Conservation (phyloP, 106 monocot species). For the Acorus calamus region DNA sequence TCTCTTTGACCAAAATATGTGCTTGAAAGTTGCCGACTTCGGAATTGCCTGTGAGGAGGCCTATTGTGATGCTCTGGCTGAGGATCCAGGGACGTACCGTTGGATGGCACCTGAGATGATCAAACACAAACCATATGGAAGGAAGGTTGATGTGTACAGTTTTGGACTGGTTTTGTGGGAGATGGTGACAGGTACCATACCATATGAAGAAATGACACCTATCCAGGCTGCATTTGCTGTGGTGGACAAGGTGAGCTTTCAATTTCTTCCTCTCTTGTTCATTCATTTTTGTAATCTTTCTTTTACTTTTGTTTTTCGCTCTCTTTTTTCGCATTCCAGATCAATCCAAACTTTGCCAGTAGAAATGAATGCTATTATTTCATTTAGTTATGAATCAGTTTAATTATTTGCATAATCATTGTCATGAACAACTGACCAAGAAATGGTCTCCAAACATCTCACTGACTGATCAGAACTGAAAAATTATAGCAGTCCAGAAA, state of each 20-base stretch:
- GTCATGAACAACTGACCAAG: no score
- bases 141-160: slow-evolving; percentile 67
- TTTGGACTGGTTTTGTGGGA: slow-evolving; percentile 65
- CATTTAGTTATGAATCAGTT: no score
- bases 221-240: slow-evolving; percentile 89
- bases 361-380: no score
- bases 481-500: no score
- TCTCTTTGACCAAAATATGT: slow-evolving; percentile 37
- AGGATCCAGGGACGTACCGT: slow-evolving; percentile 53
- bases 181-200: slow-evolving; percentile 52
- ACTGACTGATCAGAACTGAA: no score
- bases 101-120: slow-evolving; percentile 88
- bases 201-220: slow-evolving; percentile 73
- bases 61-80: slow-evolving; percentile 34
- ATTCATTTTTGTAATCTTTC: no score
- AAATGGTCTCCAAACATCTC: no score
- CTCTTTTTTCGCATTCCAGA: no score
- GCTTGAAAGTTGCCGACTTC: slow-evolving; percentile 62
- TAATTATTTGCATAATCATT: no score
- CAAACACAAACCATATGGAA: slow-evolving; percentile 47
- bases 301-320: no score
- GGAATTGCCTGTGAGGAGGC: slow-evolving; percentile 71
- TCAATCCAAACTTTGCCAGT: no score
- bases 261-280: background rate
- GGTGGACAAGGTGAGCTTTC: slow-evolving; percentile 53